Percentiles rank a stretch among this genome's conserved stretches.
phyloP scores from a whole-genome alignment of 352 stramenopile genomes.

The Pythium rhizo-oryzae region DNA sequence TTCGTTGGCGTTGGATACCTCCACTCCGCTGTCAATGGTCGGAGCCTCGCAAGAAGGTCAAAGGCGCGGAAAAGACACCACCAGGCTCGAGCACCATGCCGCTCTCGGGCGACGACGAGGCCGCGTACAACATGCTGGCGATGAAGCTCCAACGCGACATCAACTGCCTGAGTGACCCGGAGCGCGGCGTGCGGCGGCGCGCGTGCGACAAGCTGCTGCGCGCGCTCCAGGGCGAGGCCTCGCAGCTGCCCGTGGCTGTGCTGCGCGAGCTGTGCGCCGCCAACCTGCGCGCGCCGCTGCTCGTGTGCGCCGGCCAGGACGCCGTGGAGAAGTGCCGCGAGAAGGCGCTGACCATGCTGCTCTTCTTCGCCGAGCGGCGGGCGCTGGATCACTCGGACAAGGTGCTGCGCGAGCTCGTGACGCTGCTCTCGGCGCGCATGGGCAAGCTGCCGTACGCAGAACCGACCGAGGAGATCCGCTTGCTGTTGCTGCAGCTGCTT shows the following conservation, averaged over 20 bases:
- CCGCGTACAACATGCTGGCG: conserved; percentile 54
- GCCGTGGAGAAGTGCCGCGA: conserved; percentile 81
- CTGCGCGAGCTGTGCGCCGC: conserved; percentile 44
- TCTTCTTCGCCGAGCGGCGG: conserved; percentile 55
- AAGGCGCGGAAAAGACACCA: neutral
- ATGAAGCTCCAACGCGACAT: conserved; percentile 88
- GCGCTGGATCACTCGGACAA: conserved; percentile 44
- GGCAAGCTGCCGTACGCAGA: conserved; percentile 81
- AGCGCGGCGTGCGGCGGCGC: conserved; percentile 70
- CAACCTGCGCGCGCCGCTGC: conserved; percentile 53
- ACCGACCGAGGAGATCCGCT: conserved; percentile 80
- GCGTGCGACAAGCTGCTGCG: conserved; percentile 75
- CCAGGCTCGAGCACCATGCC: conserved; percentile 26
- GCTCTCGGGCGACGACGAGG: conserved; percentile 55
- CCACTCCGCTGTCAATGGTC: neutral
- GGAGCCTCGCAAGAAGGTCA: neutral
- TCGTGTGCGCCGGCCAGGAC: conserved; percentile 53
- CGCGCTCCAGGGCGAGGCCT: conserved; percentile 46
- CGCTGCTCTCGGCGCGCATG: conserved; percentile 51
- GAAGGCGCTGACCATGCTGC: conserved; percentile 56
- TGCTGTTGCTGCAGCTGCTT: conserved; percentile 68
- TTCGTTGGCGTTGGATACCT: conserved; percentile 9
- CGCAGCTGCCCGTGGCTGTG: conserved; percentile 36
- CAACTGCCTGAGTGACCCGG: conserved; percentile 75
- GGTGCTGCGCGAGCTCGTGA: conserved; percentile 53